Evolutionary conservation across 495 filamentous ascomycete species (phyloP), one percentile per base, ranked within the genome.

Genomic region (Immersiella caudata): DNA sequence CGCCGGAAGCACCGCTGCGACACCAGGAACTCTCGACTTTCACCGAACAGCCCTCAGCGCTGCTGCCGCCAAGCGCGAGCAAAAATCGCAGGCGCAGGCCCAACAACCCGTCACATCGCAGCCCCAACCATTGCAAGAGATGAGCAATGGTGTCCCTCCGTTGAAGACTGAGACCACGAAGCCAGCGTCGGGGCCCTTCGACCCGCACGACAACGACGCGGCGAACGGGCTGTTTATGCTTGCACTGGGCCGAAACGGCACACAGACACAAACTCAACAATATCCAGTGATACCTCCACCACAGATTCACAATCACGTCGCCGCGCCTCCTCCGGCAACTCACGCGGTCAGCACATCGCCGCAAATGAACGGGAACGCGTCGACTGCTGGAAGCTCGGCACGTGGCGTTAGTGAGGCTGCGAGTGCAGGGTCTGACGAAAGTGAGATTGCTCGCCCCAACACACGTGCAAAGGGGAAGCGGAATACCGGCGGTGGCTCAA

Each of bases 141-240:
- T 78, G 52, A 67, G 74, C 11, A 81, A 80, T 71, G 81, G 79
- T 35, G 63, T 74, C 36, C 63, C 73, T 18, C 63, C 77, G 12
- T 66, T 76, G 22, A 86, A 84, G 75, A 67, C 75, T 9, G 81
- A 82, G 52, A 26, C 78, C 52, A 26, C 78, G 6, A 82, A 81
- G 60, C 67, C 85, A 50, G 68, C 82, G 27, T 72, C 84, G 25
- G 87, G 90, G 65, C 82, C 88, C 8, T 93, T 93, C 71, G 89
- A 91, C 65, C 89, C 93, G 40, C 92, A 96, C 72, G 94, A 97
- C 73, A 95, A 93, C 66, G 94, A 97, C 80, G 95, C 95, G 22
- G 95, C 95, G 29, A 99, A 97, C 73, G 94, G 96, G 14, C 84
- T 99, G 1, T 97, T 90, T 74, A 89, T 97, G 83, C 81, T 99